Conservation (phyloP, 257 asterid species). For the Nyctanthes arbortristis region DNA sequence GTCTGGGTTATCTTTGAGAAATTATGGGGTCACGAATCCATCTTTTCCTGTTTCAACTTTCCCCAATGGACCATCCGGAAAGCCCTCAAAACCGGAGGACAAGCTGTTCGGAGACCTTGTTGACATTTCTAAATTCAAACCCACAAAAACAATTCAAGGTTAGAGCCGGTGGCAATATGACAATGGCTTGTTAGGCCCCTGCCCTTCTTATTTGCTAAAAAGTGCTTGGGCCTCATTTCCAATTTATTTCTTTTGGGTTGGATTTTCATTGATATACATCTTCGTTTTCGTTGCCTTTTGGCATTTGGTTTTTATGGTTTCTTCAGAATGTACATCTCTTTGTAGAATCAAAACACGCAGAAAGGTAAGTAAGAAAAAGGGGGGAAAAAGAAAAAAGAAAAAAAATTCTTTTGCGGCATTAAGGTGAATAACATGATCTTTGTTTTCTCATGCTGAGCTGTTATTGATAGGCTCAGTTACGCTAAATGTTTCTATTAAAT, state of each 20-base stretch:
- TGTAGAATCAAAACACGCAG: slow-evolving; percentile 21
- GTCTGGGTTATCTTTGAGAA: slow-evolving; percentile 73
- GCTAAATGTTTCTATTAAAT: no score
- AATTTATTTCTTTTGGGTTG: slow-evolving; percentile 8
- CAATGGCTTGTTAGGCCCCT: slow-evolving; percentile 7
- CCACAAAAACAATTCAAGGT: slow-evolving; percentile 43
- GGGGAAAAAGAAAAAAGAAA: no score
- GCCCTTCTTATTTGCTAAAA: slow-evolving; percentile 2
- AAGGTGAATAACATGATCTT: slow-evolving; percentile 20
- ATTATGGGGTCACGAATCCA: slow-evolving; percentile 43
- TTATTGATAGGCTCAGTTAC: no score
- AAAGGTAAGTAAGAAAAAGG: no score
- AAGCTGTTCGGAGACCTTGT: slow-evolving; percentile 81
- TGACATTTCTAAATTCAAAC: slow-evolving; percentile 62
- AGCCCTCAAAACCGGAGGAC: slow-evolving; percentile 55
- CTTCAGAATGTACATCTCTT: slow-evolving; percentile 29
- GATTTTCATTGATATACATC: slow-evolving; percentile 22
- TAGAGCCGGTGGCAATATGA: slow-evolving; percentile 56
- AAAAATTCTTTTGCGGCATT: slow-evolving; percentile 18
- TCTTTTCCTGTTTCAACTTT: slow-evolving; percentile 41
- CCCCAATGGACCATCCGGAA: slow-evolving; percentile 58
- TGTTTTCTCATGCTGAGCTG: no score
- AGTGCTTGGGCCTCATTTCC: slow-evolving; percentile 7
- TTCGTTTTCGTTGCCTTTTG: slow-evolving; percentile 15
- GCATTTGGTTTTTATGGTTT: background rate